Evolutionary conservation across 495 filamentous ascomycete species (phyloP).

Genomic region (Aspergillus coremiiformis): DNA sequence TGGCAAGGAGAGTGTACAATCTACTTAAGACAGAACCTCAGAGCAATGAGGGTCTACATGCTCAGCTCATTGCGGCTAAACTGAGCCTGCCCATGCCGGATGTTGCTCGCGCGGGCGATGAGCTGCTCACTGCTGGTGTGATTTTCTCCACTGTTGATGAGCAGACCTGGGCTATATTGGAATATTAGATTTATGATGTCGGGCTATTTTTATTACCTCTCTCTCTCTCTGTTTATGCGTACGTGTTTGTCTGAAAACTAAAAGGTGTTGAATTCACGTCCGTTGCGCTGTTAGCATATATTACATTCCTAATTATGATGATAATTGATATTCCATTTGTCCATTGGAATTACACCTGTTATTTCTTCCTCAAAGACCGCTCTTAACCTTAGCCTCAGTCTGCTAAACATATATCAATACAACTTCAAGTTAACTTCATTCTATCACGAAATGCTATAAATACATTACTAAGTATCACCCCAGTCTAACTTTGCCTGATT

Average conservation of each 20-base stretch:
- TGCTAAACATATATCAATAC: background rate
- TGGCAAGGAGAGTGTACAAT: slow-evolving; percentile 61
- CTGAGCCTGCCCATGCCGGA: slow-evolving; percentile 57
- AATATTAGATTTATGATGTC: slow-evolving; percentile 36
- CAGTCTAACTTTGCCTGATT: background rate
- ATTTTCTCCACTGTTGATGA: slow-evolving; percentile 93
- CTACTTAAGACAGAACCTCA: slow-evolving; percentile 55
- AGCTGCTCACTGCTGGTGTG: slow-evolving; percentile 61
- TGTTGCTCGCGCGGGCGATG: slow-evolving; percentile 66
- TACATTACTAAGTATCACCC: background rate
- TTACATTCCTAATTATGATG: background rate
- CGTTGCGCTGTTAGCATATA: background rate
- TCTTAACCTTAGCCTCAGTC: background rate
- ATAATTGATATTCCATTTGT: background rate
- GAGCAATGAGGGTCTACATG: slow-evolving; percentile 72
- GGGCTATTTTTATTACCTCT: background rate
- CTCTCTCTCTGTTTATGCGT: background rate
- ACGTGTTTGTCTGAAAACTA: background rate
- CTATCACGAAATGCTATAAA: background rate
- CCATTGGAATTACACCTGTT: background rate
- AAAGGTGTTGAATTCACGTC: background rate
- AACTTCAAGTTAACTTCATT: too few species aligned
- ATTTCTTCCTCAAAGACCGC: too few species aligned
- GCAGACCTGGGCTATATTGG: slow-evolving; percentile 64
- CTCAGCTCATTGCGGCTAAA: slow-evolving; percentile 61